Evolutionary conservation across 306 rosid species (phyloP).

Genomic region (Sicyos baderoa): DNA sequence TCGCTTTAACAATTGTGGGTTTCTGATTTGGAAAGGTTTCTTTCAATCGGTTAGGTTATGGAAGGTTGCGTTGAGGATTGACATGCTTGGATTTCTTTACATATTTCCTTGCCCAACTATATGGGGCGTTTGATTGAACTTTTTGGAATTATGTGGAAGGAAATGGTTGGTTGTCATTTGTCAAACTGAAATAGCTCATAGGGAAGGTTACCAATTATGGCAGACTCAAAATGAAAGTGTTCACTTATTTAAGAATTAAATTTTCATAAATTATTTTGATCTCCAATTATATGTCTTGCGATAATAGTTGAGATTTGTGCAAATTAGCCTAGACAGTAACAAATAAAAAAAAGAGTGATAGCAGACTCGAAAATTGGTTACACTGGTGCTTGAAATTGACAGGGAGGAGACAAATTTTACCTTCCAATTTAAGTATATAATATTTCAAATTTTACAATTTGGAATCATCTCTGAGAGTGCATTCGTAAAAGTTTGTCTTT

Average conservation of each 20-base stretch:
- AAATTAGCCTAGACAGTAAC: too few relatives aligned
- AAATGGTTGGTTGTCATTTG: neutral
- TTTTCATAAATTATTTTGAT: too few relatives aligned
- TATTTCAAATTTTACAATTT: neutral
- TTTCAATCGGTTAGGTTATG: neutral
- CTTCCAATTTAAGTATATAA: neutral
- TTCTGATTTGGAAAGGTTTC: neutral
- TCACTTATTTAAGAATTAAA: too few relatives aligned
- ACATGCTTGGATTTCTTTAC: neutral
- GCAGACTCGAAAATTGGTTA: neutral
- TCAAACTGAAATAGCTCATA: neutral
- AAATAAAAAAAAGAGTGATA: too few relatives aligned
- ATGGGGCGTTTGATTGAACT: neutral
- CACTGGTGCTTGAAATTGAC: neutral
- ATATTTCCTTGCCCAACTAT: constrained; percentile 3
- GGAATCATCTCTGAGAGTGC: neutral
- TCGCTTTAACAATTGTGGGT: constrained; percentile 2
- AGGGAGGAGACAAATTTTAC: neutral
- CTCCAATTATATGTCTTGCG: too few relatives aligned
- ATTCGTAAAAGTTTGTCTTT: neutral
- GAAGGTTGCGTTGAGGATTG: neutral
- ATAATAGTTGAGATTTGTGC: too few relatives aligned
- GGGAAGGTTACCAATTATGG: neutral
- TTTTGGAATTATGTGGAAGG: neutral
- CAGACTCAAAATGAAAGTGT: too few relatives aligned